Conservation (phyloP, 2,329 filamentous ascomycete genomes). For the Neonectria ditissima region DNA sequence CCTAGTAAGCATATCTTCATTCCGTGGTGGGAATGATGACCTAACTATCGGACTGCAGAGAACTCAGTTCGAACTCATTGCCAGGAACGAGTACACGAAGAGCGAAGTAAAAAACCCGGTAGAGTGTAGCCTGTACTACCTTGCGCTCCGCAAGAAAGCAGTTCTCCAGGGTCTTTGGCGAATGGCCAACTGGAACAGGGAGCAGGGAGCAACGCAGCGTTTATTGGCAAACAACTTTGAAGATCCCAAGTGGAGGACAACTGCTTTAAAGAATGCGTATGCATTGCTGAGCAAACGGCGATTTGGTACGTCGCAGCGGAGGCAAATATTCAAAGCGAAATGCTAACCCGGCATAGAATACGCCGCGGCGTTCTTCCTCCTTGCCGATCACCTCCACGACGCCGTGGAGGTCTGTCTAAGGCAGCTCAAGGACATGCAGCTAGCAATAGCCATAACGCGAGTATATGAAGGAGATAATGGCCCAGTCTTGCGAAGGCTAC, state of each 20-base stretch:
- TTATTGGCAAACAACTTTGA: conserved; percentile 92
- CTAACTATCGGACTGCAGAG: conserved; percentile 44
- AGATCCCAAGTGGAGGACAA: conserved; percentile 86
- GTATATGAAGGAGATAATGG: conserved; percentile 90
- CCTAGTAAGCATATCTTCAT: conserved; percentile 67
- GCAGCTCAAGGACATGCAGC: conserved; percentile 87
- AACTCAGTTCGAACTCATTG: conserved; percentile 87
- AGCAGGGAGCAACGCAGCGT: conserved; percentile 83
- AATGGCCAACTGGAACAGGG: conserved; percentile 89
- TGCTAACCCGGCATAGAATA: conserved; percentile 74
- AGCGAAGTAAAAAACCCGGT: conserved; percentile 89
- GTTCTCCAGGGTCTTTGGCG: conserved; percentile 93
- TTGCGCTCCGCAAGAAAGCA: conserved; percentile 90
- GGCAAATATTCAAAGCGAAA: not conserved
- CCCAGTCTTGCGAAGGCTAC: conserved; percentile 76
- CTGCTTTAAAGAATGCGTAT: conserved; percentile 96
- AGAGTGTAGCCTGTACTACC: conserved; percentile 90
- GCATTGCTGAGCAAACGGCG: conserved; percentile 90
- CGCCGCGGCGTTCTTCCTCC: conserved; percentile 93
- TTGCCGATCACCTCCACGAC: conserved; percentile 86
- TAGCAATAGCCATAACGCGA: conserved; percentile 88
- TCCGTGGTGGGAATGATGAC: not conserved
- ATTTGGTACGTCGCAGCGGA: conserved; percentile 70
- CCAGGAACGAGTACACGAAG: conserved; percentile 92
- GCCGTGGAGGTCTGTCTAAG: conserved; percentile 88